Evolutionary conservation across 305 asterid genomes (phyloP), one percentile per base, ranked within the genome.

Genomic region (Caryopteris hybrid): DNA sequence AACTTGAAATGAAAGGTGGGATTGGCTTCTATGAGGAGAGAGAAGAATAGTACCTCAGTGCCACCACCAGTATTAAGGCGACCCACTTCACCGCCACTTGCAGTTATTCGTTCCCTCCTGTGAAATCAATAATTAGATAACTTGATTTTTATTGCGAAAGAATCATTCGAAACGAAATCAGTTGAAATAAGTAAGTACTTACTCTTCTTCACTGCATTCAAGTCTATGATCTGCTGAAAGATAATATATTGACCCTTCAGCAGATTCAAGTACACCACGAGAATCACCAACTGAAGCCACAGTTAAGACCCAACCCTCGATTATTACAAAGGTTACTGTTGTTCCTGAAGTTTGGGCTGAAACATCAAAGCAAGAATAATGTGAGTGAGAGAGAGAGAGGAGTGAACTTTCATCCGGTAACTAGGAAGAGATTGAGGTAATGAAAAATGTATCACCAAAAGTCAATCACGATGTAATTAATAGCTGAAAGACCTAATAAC

Each of bases 201-300:
- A 91, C 98, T 95, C 99, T 73, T 92, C 99, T 81, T 89, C 98
- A 69, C 88, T 85, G 89, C 87, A 79, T 43, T 95, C 99, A 55
- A 95, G 99, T 76, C 98, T 88, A 70, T 95, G 99, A 79, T 95
- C 99, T n/a, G 98, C 98, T 3, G 98, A 95, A 52, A 95, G 91
- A 81, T 88, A 83, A 81, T 82, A 79, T 78, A 95, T 84, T 5
- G 66, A 76, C 48, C 99, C 98, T 80, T 95, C 98, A 27, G 96
- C 86, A 55, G 99, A 92, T 82, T 95, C 98, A 71, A 95, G 95
- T 42, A 95, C 74, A 66, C 88, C 92, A 46, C 97, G 94, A 75
- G 99, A 95, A 82, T 92, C 98, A 17, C 98, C 99, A 71, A 95
- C 99, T 27, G 98, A 95, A 68, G 99, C 98, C 56, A 89, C 98